Percentiles rank a stretch among this genome's conserved stretches.
phyloP scores from a whole-genome alignment of 2,329 filamentous ascomycete species.

The Iodosphaeria phyllophila region DNA sequence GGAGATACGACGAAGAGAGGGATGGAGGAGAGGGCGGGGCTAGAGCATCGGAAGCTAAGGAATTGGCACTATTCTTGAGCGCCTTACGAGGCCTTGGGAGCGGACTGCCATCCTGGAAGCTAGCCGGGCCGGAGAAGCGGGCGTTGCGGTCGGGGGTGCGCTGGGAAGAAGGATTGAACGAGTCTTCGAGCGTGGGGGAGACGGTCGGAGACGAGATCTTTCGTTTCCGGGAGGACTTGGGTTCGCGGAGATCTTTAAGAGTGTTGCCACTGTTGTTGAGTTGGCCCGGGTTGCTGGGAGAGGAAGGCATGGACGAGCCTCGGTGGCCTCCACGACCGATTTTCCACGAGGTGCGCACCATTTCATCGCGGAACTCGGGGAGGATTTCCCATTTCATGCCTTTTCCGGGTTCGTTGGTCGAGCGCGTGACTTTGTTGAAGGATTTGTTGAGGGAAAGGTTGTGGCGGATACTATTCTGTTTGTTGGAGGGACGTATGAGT shows the following conservation, averaged over 20 bases:
- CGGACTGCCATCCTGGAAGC: slow-evolving; percentile 39
- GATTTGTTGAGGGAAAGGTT: slow-evolving; percentile 90
- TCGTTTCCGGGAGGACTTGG: slow-evolving; percentile 33
- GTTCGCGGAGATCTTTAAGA: slow-evolving; percentile 34
- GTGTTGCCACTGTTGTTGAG: slow-evolving; percentile 42
- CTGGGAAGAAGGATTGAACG: slow-evolving; percentile 26
- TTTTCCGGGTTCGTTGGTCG: slow-evolving; percentile 90
- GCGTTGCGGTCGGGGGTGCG: slow-evolving; percentile 38
- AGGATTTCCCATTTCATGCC: slow-evolving; percentile 99
- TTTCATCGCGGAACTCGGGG: slow-evolving; percentile 68
- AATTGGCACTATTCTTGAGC: slow-evolving; percentile 18
- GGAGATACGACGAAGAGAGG: slow-evolving; percentile 41
- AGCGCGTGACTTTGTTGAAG: slow-evolving; percentile 82
- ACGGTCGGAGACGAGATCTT: slow-evolving; percentile 28
- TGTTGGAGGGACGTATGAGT: slow-evolving; percentile 1
- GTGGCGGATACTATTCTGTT: slow-evolving; percentile 83
- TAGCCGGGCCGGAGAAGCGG: slow-evolving; percentile 16
- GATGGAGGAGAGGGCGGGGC: slow-evolving; percentile 33
- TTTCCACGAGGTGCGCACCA: slow-evolving; percentile 53
- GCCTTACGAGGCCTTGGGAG: slow-evolving; percentile 36
- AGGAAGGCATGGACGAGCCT: slow-evolving; percentile 54
- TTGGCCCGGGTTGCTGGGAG: slow-evolving; percentile 33
- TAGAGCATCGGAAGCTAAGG: slow-evolving; percentile 25
- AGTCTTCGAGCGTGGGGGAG: slow-evolving; percentile 35
- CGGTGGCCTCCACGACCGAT: slow-evolving; percentile 44